These are phyloP conservation scores for Mortierella sp. DNA, from an alignment of 371 early-diverging fungal genomes.

Conservation along the genomic window DNA sequence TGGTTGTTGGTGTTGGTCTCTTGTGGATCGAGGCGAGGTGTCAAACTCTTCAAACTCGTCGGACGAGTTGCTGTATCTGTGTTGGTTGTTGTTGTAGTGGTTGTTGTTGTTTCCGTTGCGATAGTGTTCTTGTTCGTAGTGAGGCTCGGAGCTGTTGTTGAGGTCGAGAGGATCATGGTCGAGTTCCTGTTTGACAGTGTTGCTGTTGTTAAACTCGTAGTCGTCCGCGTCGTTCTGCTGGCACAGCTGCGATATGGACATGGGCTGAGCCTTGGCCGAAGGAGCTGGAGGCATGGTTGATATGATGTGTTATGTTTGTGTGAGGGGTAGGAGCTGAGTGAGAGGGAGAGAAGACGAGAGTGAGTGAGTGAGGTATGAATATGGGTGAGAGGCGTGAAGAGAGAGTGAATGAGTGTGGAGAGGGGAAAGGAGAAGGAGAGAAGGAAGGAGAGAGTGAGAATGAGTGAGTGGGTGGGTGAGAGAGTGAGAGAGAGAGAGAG, in stretches of 20 bases:
- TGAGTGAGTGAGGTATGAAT: background rate
- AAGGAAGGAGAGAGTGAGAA: background rate
- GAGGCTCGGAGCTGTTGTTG: slow-evolving; percentile 15
- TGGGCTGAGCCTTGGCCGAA: slow-evolving; percentile 49
- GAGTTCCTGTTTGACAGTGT: slow-evolving; percentile 32
- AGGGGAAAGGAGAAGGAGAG: background rate
- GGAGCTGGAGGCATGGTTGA: slow-evolving; percentile 47
- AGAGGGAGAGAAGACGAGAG: background rate
- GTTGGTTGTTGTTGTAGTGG: slow-evolving; percentile 17
- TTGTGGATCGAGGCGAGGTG: slow-evolving; percentile 24
- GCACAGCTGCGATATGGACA: slow-evolving; percentile 57
- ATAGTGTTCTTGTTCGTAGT: background rate
- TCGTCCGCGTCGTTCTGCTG: slow-evolving; percentile 43
- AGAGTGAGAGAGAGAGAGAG: background rate
- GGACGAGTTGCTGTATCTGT: slow-evolving; percentile 28
- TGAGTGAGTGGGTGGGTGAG: background rate
- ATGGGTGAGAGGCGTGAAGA: background rate
- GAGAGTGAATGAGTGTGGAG: background rate
- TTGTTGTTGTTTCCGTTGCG: slow-evolving; percentile 6
- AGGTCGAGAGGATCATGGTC: slow-evolving; percentile 44
- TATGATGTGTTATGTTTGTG: slow-evolving; percentile 2
- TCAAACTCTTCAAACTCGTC: slow-evolving; percentile 45
- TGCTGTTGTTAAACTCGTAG: slow-evolving; percentile 20
- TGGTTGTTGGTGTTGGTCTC: slow-evolving; percentile 4
- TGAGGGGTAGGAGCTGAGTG: background rate